Conservation (phyloP, 306 rosid species). For the Castanea mollissima region DNA sequence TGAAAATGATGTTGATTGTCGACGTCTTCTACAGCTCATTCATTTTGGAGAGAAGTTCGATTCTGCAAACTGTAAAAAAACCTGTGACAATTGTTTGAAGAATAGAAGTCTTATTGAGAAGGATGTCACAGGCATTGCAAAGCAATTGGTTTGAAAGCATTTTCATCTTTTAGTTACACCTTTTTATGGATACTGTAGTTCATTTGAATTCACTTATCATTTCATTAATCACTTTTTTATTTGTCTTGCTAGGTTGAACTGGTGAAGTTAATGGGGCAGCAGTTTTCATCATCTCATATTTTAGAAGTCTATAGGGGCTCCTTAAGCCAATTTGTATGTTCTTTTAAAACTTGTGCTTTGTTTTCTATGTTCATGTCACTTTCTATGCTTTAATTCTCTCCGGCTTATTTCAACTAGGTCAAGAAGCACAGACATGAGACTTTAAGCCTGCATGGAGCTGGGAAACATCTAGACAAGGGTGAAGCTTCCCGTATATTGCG, state of each 20-base stretch:
- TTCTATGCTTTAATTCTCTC: slow-evolving; percentile 16
- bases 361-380: slow-evolving; percentile 14
- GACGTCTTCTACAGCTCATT: slow-evolving; percentile 81
- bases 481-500: slow-evolving; percentile 94
- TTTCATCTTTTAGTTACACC: background rate
- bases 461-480: slow-evolving; percentile 80
- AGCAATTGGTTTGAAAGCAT: slow-evolving; percentile 75
- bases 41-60: slow-evolving; percentile 97
- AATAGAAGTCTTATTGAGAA: slow-evolving; percentile 63
- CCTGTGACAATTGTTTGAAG: slow-evolving; percentile 92
- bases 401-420: slow-evolving; percentile 51
- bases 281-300: slow-evolving; percentile 80
- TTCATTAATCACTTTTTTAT: slow-evolving; percentile 21
- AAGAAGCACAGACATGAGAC: slow-evolving; percentile 81
- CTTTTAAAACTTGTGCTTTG: slow-evolving; percentile 14
- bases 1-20: slow-evolving; percentile 89
- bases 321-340: slow-evolving; percentile 76
- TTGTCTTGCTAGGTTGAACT: slow-evolving; percentile 70
- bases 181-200: slow-evolving; percentile 13
- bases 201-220: slow-evolving; percentile 7
- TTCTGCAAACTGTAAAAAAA: slow-evolving; percentile 76
- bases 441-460: slow-evolving; percentile 76
- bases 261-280: slow-evolving; percentile 72
- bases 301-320: slow-evolving; percentile 95
- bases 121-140: slow-evolving; percentile 80